Percentiles rank a stretch among this genome's conserved stretches.
phyloP scores from a whole-genome alignment of 1,284 basidiomycete genomes.

The Agroathelia rolfsii region DNA sequence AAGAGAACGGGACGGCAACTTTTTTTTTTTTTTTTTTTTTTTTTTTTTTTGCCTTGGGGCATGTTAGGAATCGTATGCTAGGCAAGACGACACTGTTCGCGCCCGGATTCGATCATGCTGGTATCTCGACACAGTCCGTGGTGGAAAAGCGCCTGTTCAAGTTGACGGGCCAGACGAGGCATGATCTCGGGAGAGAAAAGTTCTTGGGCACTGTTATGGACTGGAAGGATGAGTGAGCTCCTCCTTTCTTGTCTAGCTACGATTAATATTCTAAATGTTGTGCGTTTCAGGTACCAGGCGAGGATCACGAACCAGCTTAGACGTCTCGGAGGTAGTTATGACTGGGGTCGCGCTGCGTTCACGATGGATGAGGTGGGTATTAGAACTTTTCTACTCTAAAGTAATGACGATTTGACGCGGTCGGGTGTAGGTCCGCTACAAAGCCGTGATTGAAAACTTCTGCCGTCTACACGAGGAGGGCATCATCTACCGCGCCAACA shows the following conservation, averaged over 20 bases:
- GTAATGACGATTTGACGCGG: conserved; percentile 5
- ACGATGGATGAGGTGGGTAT: conserved; percentile 82
- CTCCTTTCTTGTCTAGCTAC: not conserved
- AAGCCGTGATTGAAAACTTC: conserved; percentile 89
- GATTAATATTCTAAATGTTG: conserved; percentile 11
- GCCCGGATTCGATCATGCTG: conserved; percentile 97
- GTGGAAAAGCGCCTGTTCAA: conserved; percentile 93
- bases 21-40: no score
- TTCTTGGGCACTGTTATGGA: conserved; percentile 91
- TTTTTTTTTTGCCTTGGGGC: not conserved
- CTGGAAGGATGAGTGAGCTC: conserved; percentile 90
- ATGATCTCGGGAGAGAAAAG: conserved; percentile 89
- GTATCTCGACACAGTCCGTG: conserved; percentile 97
- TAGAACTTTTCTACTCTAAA: not conserved
- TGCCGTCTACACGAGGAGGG: conserved; percentile 90
- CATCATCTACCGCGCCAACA: conserved; percentile 91
- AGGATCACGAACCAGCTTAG: conserved; percentile 88
- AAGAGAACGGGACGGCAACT: no score
- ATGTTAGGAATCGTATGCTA: conserved; percentile 86
- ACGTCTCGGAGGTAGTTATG: conserved; percentile 87
- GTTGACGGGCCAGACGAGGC: conserved; percentile 73
- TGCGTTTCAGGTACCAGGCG: conserved; percentile 82
- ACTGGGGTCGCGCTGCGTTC: conserved; percentile 91
- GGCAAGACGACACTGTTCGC: conserved; percentile 88
- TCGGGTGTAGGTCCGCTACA: conserved; percentile 52